Evolutionary conservation across 805 yeast species (phyloP), one percentile per base, ranked within the genome.

Genomic region (Nakazawaea populi): DNA sequence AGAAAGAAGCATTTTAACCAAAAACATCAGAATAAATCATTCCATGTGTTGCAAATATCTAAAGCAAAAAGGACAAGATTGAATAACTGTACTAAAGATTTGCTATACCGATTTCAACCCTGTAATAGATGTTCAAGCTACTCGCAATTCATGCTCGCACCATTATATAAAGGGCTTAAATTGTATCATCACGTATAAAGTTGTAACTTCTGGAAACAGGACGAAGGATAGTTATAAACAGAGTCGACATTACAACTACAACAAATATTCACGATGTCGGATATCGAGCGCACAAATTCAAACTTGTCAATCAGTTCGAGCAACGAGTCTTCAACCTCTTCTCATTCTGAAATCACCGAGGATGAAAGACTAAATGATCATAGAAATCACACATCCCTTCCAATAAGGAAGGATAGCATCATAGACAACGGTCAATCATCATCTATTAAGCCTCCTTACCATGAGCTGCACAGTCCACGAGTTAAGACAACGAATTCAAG

Each of bases 361-460:
- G 71, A 67, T 45, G 63, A 68, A 5, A 58, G 57, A 31, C 53
- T 69, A 46, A 64, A 69, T 49, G 73, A 68, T 47, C 72, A 68
- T 47, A 61, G 72, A 52, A 52, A 67, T 37, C 72, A 68, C 48
- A 52, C 62, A 58, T 63, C 69, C 5, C 55, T 67, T 12, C 72
- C 71, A 4, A 64, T 65, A 14, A 58, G 66, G 46, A 60, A 59
- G 24, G 67, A 66, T 7, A 51, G 53, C 29, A 27, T 34, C 24
- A 34, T 42, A 3, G 49, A 46, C 6, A 32, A 37, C 14, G 40
- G 40, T 2, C 40, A 37, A 12, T 11, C 18, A 6, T 37, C 40
- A 10, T 37, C 40, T 11, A 37, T 11, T 37, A 47, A 32, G n/a
- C 42, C 36, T 10, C 30, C 7, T 27, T 12, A 8, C 11, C 18